Conservation (phyloP, 1,284 basidiomycete genomes). For the Ganoderma leucocontextum region DNA sequence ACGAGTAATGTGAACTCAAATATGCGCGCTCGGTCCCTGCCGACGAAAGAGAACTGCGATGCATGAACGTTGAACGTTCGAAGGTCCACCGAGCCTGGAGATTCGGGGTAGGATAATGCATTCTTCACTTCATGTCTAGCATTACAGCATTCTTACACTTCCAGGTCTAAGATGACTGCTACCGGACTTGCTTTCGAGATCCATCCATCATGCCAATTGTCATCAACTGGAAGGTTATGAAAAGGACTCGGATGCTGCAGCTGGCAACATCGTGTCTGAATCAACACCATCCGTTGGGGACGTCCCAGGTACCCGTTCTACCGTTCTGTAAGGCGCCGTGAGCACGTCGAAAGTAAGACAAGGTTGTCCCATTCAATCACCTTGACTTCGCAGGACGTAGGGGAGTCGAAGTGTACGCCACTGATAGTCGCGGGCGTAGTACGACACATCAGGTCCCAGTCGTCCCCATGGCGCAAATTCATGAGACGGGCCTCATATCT, state of each 20-base stretch:
- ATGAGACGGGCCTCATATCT: constrained; percentile 20
- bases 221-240: neutral
- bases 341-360: neutral
- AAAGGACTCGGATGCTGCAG: too few species aligned
- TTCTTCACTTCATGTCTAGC: too few species aligned
- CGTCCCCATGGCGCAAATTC: constrained; percentile 22
- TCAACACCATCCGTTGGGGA: constrained; percentile 1
- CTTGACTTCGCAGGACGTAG: constrained; percentile 24
- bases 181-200: neutral
- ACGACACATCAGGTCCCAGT: constrained; percentile 31
- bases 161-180: neutral
- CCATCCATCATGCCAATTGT: neutral
- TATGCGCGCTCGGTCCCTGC: neutral
- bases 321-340: constrained; percentile 16
- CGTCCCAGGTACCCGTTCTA: constrained; percentile 31
- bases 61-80: too few species aligned
- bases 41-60: neutral
- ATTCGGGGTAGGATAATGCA: too few species aligned
- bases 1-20: neutral
- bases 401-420: constrained; percentile 21
- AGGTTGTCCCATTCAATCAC: constrained; percentile 18
- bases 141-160: neutral
- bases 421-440: constrained; percentile 28
- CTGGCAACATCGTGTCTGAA: neutral
- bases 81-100: too few species aligned